Evolutionary conservation across 306 rosid genomes (phyloP).

Genomic region (Inga leiocalycina): DNA sequence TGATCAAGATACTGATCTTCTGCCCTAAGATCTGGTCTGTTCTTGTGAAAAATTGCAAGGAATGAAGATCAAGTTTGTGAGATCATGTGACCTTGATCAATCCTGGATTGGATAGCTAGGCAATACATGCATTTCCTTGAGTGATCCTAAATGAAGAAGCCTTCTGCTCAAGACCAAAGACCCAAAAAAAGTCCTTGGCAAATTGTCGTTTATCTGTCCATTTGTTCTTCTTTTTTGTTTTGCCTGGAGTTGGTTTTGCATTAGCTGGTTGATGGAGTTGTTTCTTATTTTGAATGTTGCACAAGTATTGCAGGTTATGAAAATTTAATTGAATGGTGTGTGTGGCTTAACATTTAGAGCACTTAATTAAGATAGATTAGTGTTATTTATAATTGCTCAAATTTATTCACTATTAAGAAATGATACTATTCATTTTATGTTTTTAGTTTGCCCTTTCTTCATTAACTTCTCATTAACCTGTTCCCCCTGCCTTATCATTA

Average conservation of each 20-base stretch:
- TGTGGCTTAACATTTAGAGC: background rate
- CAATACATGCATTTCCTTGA: background rate
- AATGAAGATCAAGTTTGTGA: background rate
- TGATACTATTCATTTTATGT: constrained; percentile 1
- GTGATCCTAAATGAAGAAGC: background rate
- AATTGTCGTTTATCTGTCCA: background rate
- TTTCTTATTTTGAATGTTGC: background rate
- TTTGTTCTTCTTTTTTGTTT: background rate
- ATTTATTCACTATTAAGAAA: background rate
- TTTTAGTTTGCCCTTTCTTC: constrained; percentile 16
- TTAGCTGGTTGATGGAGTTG: background rate
- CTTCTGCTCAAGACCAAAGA: background rate
- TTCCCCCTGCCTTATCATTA: constrained; percentile 15
- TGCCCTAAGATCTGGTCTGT: background rate
- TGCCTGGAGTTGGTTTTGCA: background rate
- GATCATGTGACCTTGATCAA: background rate
- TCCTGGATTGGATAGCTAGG: background rate
- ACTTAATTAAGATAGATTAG: background rate
- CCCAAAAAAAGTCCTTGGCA: background rate
- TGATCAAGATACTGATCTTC: background rate
- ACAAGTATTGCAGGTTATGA: too few species aligned
- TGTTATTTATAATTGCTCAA: background rate
- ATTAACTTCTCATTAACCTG: constrained; percentile 11
- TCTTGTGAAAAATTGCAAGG: background rate
- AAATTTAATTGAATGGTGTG: background rate